Evolutionary conservation across 176 grass and related monocot species (phyloP).

Genomic region (Ensete ventricosum): DNA sequence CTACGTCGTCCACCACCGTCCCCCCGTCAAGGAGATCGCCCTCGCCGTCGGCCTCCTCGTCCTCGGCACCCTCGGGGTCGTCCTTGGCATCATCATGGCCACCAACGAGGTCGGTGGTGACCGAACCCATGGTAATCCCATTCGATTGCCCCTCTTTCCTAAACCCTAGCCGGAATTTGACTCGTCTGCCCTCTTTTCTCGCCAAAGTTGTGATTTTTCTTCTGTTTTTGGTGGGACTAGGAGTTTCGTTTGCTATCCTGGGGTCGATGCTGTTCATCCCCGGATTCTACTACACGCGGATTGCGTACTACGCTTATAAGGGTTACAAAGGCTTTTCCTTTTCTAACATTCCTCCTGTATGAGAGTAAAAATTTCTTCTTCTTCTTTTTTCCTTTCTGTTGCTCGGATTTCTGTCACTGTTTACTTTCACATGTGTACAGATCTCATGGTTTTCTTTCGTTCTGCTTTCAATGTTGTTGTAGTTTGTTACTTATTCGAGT

Average conservation of each 20-base stretch:
- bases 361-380: conserved; percentile 12
- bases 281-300: conserved; percentile 92
- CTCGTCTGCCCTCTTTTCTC: neutral
- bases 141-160: neutral
- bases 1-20: conserved; percentile 40
- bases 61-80: conserved; percentile 50
- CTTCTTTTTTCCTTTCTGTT: neutral
- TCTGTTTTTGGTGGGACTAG: conserved; percentile 23
- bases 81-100: conserved; percentile 58
- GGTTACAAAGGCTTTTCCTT: conserved; percentile 95
- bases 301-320: conserved; percentile 86
- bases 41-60: conserved; percentile 80
- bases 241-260: conserved; percentile 76
- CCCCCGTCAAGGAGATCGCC: conserved; percentile 91
- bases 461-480: neutral
- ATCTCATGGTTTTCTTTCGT: neutral
- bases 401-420: neutral
- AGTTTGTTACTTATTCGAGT: neutral
- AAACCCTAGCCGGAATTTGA: neutral
- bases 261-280: conserved; percentile 90
- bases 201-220: neutral
- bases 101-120: conserved; percentile 74
- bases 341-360: conserved; percentile 72
- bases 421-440: neutral
- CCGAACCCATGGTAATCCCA: conserved; percentile 59